Conservation (phyloP, 768 basidiomycete genomes). For the Tricholoma furcatifolium region DNA sequence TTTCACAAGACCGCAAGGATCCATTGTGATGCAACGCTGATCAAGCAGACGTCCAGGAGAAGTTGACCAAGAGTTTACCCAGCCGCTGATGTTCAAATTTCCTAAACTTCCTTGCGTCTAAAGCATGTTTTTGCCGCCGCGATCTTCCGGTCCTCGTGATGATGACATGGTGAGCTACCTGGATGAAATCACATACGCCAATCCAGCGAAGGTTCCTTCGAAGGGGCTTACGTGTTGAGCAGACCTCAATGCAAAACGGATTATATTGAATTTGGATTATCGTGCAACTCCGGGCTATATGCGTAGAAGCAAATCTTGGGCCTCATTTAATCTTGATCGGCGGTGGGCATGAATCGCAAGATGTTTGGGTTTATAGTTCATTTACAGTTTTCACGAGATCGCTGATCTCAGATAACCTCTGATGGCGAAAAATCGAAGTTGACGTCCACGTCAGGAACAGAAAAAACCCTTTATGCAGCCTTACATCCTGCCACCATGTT, state of each 20-base stretch:
- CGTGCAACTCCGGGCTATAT: neutral
- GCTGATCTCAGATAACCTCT: slow-evolving; percentile 40
- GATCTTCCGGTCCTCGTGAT: slow-evolving; percentile 5
- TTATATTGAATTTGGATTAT: neutral
- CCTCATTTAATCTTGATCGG: neutral
- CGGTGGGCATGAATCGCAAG: slow-evolving; percentile 18
- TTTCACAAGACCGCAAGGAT: neutral
- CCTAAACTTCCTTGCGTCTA: neutral
- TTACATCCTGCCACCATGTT: slow-evolving; percentile 39
- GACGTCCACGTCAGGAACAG: slow-evolving; percentile 24
- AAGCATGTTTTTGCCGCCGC: neutral
- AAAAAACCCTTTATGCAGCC: slow-evolving; percentile 31
- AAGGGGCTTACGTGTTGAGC: neutral
- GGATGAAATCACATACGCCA: neutral
- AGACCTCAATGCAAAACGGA: neutral
- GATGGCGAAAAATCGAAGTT: slow-evolving; percentile 31
- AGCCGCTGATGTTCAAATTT: neutral
- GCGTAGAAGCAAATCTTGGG: neutral
- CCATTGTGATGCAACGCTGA: neutral
- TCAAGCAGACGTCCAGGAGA: too few relatives aligned
- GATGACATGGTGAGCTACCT: neutral
- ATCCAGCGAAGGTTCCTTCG: neutral
- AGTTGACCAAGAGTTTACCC: neutral
- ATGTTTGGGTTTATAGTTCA: slow-evolving; percentile 32
- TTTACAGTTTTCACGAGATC: slow-evolving; percentile 33